Evolutionary conservation across 192 early-diverging fungal genomes (phyloP).

Genomic region (Podila clonocystis): DNA sequence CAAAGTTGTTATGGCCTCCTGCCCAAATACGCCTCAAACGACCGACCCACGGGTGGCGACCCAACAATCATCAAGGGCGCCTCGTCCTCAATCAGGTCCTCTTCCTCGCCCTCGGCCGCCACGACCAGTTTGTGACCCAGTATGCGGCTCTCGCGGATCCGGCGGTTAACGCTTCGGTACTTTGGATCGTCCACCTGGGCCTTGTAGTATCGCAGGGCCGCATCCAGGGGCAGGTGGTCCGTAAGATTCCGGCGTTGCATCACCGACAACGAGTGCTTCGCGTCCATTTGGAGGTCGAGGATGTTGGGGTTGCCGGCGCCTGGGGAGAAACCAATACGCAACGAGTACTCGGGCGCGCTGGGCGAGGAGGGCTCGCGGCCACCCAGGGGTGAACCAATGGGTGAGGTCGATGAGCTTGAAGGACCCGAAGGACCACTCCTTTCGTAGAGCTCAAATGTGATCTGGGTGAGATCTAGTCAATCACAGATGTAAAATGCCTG

Average conservation of each 20-base stretch:
- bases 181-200: constrained; percentile 59
- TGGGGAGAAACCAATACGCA: constrained; percentile 88
- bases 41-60: constrained; percentile 17
- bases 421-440: constrained; percentile 47
- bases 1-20: background rate
- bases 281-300: constrained; percentile 89
- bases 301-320: constrained; percentile 93
- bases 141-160: constrained; percentile 44
- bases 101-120: constrained; percentile 28
- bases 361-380: constrained; percentile 15
- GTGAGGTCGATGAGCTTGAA: background rate
- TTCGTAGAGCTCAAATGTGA: constrained; percentile 97
- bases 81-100: constrained; percentile 21
- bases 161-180: constrained; percentile 38
- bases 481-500: background rate
- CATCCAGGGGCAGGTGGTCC: constrained; percentile 83
- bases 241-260: constrained; percentile 77
- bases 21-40: constrained; percentile 6
- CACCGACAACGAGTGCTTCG: constrained; percentile 75
- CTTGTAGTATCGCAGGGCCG: constrained; percentile 69
- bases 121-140: constrained; percentile 42
- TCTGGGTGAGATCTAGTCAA: constrained; percentile 91
- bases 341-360: constrained; percentile 80
- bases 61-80: constrained; percentile 29
- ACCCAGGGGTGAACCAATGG: background rate